phyloP scores from a whole-genome alignment of 1,139 yeast species.

The Geotrichum macrosporum region DNA sequence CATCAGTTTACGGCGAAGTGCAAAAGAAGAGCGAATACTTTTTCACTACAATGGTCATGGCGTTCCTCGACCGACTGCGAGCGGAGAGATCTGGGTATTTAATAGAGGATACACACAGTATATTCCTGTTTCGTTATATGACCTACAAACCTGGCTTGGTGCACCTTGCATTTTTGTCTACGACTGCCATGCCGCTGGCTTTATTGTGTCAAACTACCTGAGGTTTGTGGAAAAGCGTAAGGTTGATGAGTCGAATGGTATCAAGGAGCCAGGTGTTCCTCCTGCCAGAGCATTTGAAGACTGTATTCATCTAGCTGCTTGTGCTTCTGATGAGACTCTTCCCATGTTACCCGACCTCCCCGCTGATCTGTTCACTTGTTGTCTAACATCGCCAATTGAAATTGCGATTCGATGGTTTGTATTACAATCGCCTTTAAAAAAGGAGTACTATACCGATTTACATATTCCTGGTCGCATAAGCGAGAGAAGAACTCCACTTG shows the following conservation, averaged over 20 bases:
- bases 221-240: conserved; percentile 87
- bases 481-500: conserved; percentile 90
- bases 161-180: conserved; percentile 95
- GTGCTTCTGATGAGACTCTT: conserved; percentile 75
- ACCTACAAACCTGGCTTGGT: conserved; percentile 93
- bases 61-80: conserved; percentile 93
- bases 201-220: conserved; percentile 83
- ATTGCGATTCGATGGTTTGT: conserved; percentile 90
- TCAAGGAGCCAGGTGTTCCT: conserved; percentile 37
- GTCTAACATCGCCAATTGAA: conserved; percentile 92
- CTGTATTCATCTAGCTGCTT: conserved; percentile 91
- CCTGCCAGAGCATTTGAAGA: conserved; percentile 70
- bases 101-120: conserved; percentile 95
- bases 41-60: conserved; percentile 99
- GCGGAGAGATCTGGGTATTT: conserved; percentile 99
- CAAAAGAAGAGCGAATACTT: conserved; percentile 77
- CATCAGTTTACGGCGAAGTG: conserved; percentile 79
- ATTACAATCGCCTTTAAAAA: conserved; percentile 61
- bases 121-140: conserved; percentile 90
- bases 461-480: conserved; percentile 86
- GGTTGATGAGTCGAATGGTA: conserved; percentile 61
- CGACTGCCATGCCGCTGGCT: conserved; percentile 94
- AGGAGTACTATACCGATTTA: conserved; percentile 38
- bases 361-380: conserved; percentile 92
- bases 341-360: conserved; percentile 96